These are phyloP conservation scores for Arthroderma uncinatum DNA, from an alignment of 2,329 filamentous ascomycete species.

Conservation along the genomic window DNA sequence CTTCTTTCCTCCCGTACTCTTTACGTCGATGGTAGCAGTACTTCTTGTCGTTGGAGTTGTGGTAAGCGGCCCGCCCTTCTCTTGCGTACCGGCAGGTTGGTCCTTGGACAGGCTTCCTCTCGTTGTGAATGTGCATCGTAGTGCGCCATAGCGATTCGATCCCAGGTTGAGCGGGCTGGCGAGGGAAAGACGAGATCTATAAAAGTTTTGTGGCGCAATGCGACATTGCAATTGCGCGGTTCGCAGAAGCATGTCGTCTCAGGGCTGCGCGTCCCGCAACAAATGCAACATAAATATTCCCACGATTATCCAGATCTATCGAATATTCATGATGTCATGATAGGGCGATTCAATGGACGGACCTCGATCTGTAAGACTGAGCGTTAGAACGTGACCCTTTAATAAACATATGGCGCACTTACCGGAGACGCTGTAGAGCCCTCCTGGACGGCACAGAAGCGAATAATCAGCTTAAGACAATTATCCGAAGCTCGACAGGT, in stretches of 20 bases:
- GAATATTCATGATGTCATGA: neutral
- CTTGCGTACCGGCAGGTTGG: slow-evolving; percentile 13
- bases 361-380: too few species aligned
- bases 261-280: neutral
- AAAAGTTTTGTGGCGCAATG: slow-evolving; percentile 20
- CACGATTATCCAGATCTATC: neutral
- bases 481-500: neutral
- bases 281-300: neutral
- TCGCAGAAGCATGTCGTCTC: slow-evolving; percentile 21
- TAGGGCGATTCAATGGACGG: neutral
- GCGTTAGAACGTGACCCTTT: neutral
- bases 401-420: neutral
- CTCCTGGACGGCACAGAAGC: neutral
- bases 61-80: neutral
- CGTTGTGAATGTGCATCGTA: slow-evolving; percentile 24
- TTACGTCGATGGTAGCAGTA: neutral
- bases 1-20: slow-evolving; percentile 10
- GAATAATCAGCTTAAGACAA: neutral
- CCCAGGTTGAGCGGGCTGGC: slow-evolving; percentile 19
- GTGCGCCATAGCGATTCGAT: slow-evolving; percentile 15
- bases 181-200: slow-evolving; percentile 18
- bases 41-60: neutral
- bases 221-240: slow-evolving; percentile 27
- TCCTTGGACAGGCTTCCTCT: slow-evolving; percentile 17
- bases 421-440: neutral